Conservation (phyloP, 257 asterid genomes). For the Linaria vulgaris region DNA sequence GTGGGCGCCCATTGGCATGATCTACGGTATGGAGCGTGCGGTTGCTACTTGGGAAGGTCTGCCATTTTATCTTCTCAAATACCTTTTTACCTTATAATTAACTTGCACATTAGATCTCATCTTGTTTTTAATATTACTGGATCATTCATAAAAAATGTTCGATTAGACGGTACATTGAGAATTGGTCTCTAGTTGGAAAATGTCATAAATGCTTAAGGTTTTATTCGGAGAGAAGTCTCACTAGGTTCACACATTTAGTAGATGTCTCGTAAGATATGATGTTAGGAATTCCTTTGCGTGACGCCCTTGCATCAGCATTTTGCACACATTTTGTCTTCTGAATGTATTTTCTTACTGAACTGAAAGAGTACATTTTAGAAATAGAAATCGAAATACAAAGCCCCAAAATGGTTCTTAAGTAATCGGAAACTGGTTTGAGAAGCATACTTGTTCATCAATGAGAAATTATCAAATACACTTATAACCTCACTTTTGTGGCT, state of each 20-base stretch:
- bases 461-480: not conserved
- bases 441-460: not conserved
- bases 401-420: too few species aligned
- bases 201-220: too few species aligned
- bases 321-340: not conserved
- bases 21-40: constrained; percentile 91
- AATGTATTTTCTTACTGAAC: too few species aligned
- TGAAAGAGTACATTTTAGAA: too few species aligned
- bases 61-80: constrained; percentile 26
- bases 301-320: not conserved
- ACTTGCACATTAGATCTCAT: constrained; percentile 2
- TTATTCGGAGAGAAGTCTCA: too few species aligned
- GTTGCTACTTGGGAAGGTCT: constrained; percentile 98
- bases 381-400: too few species aligned
- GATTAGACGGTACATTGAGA: too few species aligned
- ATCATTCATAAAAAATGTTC: too few species aligned
- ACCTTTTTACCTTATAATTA: constrained; percentile 10
- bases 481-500: constrained; percentile 20
- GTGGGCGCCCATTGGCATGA: constrained; percentile 96
- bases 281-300: too few species aligned
- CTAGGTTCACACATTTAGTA: too few species aligned
- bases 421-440: not conserved
- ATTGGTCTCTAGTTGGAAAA: too few species aligned
- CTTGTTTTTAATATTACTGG: not conserved
- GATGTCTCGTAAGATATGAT: too few species aligned